Evolutionary conservation across 2,329 filamentous ascomycete species (phyloP), one percentile per base, ranked within the genome.

Genomic region (Pseudogymnoascus pannorum): DNA sequence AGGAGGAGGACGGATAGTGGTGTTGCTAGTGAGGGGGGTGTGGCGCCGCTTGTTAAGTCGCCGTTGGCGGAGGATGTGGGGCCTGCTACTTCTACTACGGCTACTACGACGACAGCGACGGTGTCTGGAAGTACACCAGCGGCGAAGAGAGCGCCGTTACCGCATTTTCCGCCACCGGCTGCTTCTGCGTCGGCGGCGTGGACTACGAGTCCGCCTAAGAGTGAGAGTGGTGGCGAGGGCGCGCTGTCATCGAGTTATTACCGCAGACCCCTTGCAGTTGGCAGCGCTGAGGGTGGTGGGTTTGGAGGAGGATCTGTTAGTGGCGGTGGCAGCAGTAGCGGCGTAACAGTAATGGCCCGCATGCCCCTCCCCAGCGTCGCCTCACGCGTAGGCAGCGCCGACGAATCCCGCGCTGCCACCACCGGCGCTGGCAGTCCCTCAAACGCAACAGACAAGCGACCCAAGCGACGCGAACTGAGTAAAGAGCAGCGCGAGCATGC

Each of bases 401-500:
- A 42, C 1, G 38, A 42, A 3, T 16, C 8, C 11, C 18, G 38
- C 18, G 18, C 40, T 4, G 40, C n/a, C n/a, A n/a, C n/a, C n/a
- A n/a, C n/a, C n/a, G n/a, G n/a, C n/a, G n/a, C 11, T 14, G 35
- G 35, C 5, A 44, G 40, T 12, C 40, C 40, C 1, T 22, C 40
- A 3, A 20, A 5, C 2, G 11, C 11, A 1, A 18, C 6, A 5
- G 18, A 44, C 6, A 44, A 35, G 31, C 8, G 18, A 11, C 51
- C 24, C 2, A 57, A 31, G 51, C 29, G 24, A 6, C 2, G 24
- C 3, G 51, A 31, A 24, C 3, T 57, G 18, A 31, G 14, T 2
- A 16, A 16, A 6, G 51, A 57, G 51, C 51, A 57, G 51, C 51
- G 51, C n/a, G 51, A 57, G 51, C 51, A 57, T 29, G 51, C 51